Percentiles rank a stretch among this genome's conserved stretches.
Evolutionary conservation across 169 alveolate genomes (phyloP).

Genomic region (Plasmodium reichenowi): DNA sequence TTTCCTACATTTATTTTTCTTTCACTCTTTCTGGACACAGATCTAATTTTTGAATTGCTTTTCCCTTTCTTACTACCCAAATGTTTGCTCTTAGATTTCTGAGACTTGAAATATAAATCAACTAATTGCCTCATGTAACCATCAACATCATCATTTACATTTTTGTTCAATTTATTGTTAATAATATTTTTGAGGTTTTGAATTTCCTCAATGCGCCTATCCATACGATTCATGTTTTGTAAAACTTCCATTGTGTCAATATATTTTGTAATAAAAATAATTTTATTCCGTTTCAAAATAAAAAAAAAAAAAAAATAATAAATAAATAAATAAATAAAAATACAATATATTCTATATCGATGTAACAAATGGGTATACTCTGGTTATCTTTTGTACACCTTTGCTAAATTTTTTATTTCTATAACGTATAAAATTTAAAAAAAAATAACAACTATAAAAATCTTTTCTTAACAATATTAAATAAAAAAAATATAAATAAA

Average conservation of each 20-base stretch:
- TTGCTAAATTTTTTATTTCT: too few relatives aligned
- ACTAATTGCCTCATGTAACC: conserved; percentile 37
- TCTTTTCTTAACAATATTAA: too few relatives aligned
- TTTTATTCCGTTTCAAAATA: too few relatives aligned
- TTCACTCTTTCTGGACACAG: conserved; percentile 32
- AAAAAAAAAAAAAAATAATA: too few relatives aligned
- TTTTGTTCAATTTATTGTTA: conserved; percentile 6
- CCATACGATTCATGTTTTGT: conserved; percentile 33
- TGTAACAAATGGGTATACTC: too few relatives aligned
- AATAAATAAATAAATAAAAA: too few relatives aligned
- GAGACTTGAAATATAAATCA: conserved; percentile 1
- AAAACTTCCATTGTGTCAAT: conserved; percentile 25
- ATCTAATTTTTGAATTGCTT: conserved; percentile 14
- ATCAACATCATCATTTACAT: conserved; percentile 3
- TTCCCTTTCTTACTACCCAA: conserved; percentile 11
- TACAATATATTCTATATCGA: too few relatives aligned
- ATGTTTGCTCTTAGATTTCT: conserved; percentile 19
- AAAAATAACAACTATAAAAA: too few relatives aligned
- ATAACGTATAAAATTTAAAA: too few relatives aligned
- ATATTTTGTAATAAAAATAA: too few relatives aligned
- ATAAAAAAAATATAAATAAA: too few relatives aligned
- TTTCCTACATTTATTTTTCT: conserved; percentile 8
- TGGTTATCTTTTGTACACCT: too few relatives aligned
- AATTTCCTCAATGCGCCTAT: conserved; percentile 24
- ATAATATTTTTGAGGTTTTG: conserved; percentile 10